These are phyloP conservation scores for Mucuna pruriens DNA, from an alignment of 306 rosid genomes.

Conservation along the genomic window DNA sequence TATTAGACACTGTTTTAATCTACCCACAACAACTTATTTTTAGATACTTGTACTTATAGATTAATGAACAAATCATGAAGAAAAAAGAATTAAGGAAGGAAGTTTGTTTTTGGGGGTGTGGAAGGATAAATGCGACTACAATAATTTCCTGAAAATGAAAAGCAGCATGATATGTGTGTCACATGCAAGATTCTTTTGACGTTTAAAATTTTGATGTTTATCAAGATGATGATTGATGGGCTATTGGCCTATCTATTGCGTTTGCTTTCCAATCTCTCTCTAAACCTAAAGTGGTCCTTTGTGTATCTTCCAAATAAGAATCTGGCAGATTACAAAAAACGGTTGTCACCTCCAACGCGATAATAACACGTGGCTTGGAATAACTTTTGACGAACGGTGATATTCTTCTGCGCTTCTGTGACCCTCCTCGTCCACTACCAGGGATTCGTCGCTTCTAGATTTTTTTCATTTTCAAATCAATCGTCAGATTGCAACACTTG, in stretches of 20 bases:
- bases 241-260: not conserved
- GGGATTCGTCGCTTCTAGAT: constrained; percentile 45
- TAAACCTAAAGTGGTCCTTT: constrained; percentile 16
- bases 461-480: constrained; percentile 5
- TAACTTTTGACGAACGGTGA: constrained; percentile 29
- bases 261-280: not conserved
- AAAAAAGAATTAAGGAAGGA: not conserved
- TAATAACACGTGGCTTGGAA: constrained; percentile 32
- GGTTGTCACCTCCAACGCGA: constrained; percentile 4
- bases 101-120: not conserved
- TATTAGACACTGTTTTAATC: too few relatives aligned
- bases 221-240: constrained; percentile 32
- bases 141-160: constrained; percentile 25
- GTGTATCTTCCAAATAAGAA: constrained; percentile 40
- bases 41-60: too few relatives aligned
- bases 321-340: not conserved
- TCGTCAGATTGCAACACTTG: constrained; percentile 7
- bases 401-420: constrained; percentile 38
- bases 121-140: not conserved
- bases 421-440: constrained; percentile 30
- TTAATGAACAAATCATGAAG: too few relatives aligned
- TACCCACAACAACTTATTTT: too few relatives aligned
- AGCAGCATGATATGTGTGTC: constrained; percentile 23
- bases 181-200: constrained; percentile 40
- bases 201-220: not conserved